Evolutionary conservation across 2,329 filamentous ascomycete species (phyloP).

Genomic region (Sporothrix dimorphospora): DNA sequence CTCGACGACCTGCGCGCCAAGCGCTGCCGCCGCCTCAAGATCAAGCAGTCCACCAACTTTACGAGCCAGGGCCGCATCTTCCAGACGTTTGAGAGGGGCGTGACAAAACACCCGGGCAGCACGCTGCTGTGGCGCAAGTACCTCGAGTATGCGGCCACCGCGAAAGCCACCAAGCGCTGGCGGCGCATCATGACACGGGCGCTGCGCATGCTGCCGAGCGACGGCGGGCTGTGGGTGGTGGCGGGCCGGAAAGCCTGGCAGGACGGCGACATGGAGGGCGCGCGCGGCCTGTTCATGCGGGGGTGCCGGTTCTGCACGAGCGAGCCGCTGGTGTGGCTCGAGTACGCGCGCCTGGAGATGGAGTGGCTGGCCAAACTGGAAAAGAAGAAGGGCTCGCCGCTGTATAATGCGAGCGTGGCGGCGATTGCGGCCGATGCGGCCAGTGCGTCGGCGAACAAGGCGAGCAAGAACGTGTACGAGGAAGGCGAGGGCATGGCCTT

Average conservation of each 20-base stretch:
- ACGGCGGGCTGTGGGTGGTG: conserved; percentile 82
- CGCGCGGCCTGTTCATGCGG: conserved; percentile 82
- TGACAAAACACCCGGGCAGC: conserved; percentile 81
- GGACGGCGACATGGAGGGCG: conserved; percentile 84
- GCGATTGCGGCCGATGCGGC: conserved; percentile 39
- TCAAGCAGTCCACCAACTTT: conserved; percentile 69
- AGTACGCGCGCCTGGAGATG: conserved; percentile 91
- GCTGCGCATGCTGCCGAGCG: conserved; percentile 82
- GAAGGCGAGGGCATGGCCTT: conserved; percentile 50
- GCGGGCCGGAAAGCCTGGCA: conserved; percentile 77
- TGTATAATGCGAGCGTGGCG: conserved; percentile 32
- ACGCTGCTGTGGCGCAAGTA: conserved; percentile 87
- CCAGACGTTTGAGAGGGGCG: conserved; percentile 84
- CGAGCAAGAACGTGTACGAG: conserved; percentile 46
- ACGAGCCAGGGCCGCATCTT: conserved; percentile 82
- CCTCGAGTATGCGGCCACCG: conserved; percentile 74
- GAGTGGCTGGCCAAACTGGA: conserved; percentile 85
- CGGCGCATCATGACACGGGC: conserved; percentile 68
- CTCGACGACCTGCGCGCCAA: conserved; percentile 79
- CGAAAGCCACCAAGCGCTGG: conserved; percentile 68
- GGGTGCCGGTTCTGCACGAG: conserved; percentile 86
- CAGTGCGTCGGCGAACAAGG: conserved; percentile 48
- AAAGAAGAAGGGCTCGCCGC: conserved; percentile 60
- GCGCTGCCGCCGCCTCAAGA: conserved; percentile 77
- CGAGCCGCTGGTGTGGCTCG: conserved; percentile 76